These are phyloP conservation scores for Gossypium bickii DNA, from an alignment of 345 rosid species.

Conservation along the genomic window DNA sequence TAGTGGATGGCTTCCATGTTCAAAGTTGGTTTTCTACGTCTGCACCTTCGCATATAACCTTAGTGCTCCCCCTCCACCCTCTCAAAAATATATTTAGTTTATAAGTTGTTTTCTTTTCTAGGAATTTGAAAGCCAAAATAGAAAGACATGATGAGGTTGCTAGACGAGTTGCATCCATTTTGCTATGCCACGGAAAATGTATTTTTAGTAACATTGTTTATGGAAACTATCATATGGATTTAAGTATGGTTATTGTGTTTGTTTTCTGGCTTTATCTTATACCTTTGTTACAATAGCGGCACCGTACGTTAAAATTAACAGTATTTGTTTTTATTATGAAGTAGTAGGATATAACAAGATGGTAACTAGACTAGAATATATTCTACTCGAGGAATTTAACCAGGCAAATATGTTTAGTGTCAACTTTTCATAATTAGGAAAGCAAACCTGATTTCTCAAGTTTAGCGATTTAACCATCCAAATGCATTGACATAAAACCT, in stretches of 20 bases:
- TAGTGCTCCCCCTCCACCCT: neutral
- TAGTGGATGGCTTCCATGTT: conserved; percentile 99
- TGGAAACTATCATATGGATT: neutral
- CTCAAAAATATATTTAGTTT: neutral
- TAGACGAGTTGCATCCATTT: conserved; percentile 61
- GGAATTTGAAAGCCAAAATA: conserved; percentile 60
- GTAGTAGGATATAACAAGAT: no score
- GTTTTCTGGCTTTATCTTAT: neutral
- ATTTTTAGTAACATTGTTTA: conserved; percentile 13
- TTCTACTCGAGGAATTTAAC: no score
- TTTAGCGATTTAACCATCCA: no score
- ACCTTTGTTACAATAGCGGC: no score
- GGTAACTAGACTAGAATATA: no score
- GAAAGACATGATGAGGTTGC: conserved; percentile 42
- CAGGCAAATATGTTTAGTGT: no score
- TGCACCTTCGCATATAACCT: conserved; percentile 5
- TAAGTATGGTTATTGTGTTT: neutral
- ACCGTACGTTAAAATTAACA: no score
- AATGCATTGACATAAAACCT: no score
- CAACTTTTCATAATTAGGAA: no score
- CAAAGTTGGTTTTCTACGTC: conserved; percentile 54
- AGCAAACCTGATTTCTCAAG: no score
- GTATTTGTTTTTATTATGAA: no score
- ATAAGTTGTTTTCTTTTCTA: conserved; percentile 20
- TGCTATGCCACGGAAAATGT: conserved; percentile 91